phyloP scores from a whole-genome alignment of 768 basidiomycete genomes.

The Lentinula detonsa region DNA sequence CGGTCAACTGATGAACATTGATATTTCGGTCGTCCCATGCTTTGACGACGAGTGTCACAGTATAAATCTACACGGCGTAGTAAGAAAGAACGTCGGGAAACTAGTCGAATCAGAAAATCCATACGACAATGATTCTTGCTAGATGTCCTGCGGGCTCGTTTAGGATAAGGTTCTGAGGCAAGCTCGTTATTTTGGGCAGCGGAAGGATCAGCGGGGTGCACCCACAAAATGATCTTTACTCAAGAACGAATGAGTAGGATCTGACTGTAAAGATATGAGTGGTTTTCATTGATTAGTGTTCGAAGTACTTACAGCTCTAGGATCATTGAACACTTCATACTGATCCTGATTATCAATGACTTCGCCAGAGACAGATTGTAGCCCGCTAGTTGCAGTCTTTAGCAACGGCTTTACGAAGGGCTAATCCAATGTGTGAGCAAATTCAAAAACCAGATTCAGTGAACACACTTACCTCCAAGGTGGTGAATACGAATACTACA shows the following conservation, averaged over 20 bases:
- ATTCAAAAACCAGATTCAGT: neutral
- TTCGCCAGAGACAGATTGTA: constrained; percentile 61
- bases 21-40: constrained; percentile 75
- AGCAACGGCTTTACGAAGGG: constrained; percentile 79
- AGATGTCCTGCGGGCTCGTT: constrained; percentile 80
- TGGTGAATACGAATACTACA: constrained; percentile 76
- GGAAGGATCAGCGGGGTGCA: constrained; percentile 19
- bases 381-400: constrained; percentile 57
- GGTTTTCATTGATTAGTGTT: neutral
- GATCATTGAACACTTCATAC: constrained; percentile 84
- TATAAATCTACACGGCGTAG: constrained; percentile 37
- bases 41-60: constrained; percentile 62
- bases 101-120: constrained; percentile 16
- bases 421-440: constrained; percentile 23
- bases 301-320: constrained; percentile 50
- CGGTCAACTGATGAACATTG: constrained; percentile 49
- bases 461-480: constrained; percentile 55
- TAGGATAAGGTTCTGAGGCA: constrained; percentile 59
- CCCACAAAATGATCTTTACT: constrained; percentile 83
- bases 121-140: constrained; percentile 62
- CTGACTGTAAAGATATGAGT: constrained; percentile 40
- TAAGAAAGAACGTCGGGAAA: neutral
- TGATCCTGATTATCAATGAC: constrained; percentile 81
- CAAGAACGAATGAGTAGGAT: constrained; percentile 85
- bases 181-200: constrained; percentile 7